Evolutionary conservation across 495 filamentous ascomycete genomes (phyloP), one percentile per base, ranked within the genome.

Genomic region (Xylaria cubensis): DNA sequence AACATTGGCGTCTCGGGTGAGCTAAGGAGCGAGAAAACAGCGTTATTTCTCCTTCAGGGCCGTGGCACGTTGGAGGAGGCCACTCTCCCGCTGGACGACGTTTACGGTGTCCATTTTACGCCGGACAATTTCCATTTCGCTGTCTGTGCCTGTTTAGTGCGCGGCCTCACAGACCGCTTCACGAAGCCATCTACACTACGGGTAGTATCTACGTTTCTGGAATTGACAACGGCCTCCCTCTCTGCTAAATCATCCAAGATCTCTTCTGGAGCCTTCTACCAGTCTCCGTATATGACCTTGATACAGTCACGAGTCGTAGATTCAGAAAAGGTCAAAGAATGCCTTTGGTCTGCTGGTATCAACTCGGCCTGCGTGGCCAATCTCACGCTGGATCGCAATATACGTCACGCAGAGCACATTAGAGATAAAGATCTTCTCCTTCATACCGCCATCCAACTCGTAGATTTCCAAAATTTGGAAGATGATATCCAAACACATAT

Each of bases 71-170:
- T 91, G 13, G 89, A 91, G 67, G 87, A 90, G 64, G 88, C 88
- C 12, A 83, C 88, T 12, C 71, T 84, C 5, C 83, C 85, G 29
- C 80, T 92, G 13, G 90, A 92, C 70, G 87, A 89, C 32, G 82
- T 87, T 26, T 91, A 90, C 71, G 89, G 88, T 0, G 83, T 92
- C 34, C 85, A 86, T 56, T 92, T 92, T 71, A 88, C 83, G 65
- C 71, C 74, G n/a, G 87, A 91, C 34, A 89, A 85, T 73, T 91
- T 92, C 75, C 90, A 91, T 72, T 88, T 86, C 74, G 90, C 90
- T 0, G 82, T 90, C 6, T 88, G 85, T 69, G 89, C 88, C 34
- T 88, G 86, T 61, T 79, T 92, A 17, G 84, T 88, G 3, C 85
- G 89, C 67, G 90, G 89, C 3, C 82, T 92, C 32, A 89, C 88